Conservation (phyloP, 352 stramenopile species). For the Globisporangium camurandrum region DNA sequence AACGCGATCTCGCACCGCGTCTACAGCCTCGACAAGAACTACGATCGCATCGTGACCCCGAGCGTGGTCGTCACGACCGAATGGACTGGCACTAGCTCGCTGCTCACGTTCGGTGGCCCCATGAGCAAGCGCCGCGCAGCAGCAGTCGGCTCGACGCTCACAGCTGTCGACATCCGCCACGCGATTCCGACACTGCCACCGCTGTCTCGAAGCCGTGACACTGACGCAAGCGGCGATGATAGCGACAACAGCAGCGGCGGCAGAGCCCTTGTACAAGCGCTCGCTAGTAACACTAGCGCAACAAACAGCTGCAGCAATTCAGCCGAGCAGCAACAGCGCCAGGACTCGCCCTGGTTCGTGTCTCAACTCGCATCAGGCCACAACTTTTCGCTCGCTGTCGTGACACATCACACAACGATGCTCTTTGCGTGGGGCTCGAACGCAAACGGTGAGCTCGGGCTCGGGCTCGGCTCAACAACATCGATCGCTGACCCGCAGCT, state of each 20-base stretch:
- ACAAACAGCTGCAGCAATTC: neutral
- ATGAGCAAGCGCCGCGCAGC: constrained; percentile 38
- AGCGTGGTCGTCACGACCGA: constrained; percentile 44
- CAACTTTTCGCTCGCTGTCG: constrained; percentile 53
- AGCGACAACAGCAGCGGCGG: neutral
- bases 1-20: constrained; percentile 50
- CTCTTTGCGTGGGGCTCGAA: constrained; percentile 52
- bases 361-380: constrained; percentile 46
- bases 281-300: neutral
- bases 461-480: constrained; percentile 25
- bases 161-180: constrained; percentile 24
- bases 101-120: constrained; percentile 41
- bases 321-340: neutral
- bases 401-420: constrained; percentile 30
- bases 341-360: constrained; percentile 29
- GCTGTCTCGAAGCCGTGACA: no score
- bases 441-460: constrained; percentile 48
- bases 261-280: no score
- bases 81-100: constrained; percentile 20
- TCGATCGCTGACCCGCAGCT: constrained; percentile 27
- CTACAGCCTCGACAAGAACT: constrained; percentile 62
- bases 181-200: constrained; percentile 4
- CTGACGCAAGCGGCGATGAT: no score
- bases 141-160: constrained; percentile 19
- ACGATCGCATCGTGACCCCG: constrained; percentile 39